These are phyloP conservation scores for Lepidopterella palustris DNA, from an alignment of 495 filamentous ascomycete species.

Conservation along the genomic window DNA sequence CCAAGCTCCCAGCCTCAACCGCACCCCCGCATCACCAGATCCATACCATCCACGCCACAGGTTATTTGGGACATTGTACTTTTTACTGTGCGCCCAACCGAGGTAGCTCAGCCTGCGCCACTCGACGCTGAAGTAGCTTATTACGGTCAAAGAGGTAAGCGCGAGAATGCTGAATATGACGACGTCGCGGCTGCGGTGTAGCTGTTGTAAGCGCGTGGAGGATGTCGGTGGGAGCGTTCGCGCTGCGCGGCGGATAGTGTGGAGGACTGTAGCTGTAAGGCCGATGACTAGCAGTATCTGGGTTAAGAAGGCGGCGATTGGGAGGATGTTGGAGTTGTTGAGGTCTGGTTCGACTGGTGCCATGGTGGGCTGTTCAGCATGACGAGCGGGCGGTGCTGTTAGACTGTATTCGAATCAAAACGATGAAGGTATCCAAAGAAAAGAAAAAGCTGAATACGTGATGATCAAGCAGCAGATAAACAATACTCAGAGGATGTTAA, in stretches of 20 bases:
- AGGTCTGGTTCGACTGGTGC: slow-evolving; percentile 25
- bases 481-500: no score
- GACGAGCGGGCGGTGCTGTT: background rate
- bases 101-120: slow-evolving; percentile 44
- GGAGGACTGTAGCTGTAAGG: slow-evolving; percentile 36
- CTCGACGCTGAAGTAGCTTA: slow-evolving; percentile 34
- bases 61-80: slow-evolving; percentile 33
- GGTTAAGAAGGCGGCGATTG: slow-evolving; percentile 35
- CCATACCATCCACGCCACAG: slow-evolving; percentile 29
- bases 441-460: no score
- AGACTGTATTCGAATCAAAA: background rate
- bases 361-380: slow-evolving; percentile 17
- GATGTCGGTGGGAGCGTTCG: slow-evolving; percentile 42
- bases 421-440: background rate
- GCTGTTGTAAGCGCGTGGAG: slow-evolving; percentile 42
- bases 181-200: slow-evolving; percentile 39
- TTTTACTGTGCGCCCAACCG: slow-evolving; percentile 45
- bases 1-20: slow-evolving; percentile 41
- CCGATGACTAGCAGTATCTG: slow-evolving; percentile 36
- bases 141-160: slow-evolving; percentile 34
- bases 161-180: slow-evolving; percentile 42
- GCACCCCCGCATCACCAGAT: slow-evolving; percentile 29
- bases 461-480: no score
- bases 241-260: slow-evolving; percentile 42
- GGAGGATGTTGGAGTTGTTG: slow-evolving; percentile 34